Conservation (phyloP, 2,329 filamentous ascomycete species). For the Pseudogymnoascus sp. region DNA sequence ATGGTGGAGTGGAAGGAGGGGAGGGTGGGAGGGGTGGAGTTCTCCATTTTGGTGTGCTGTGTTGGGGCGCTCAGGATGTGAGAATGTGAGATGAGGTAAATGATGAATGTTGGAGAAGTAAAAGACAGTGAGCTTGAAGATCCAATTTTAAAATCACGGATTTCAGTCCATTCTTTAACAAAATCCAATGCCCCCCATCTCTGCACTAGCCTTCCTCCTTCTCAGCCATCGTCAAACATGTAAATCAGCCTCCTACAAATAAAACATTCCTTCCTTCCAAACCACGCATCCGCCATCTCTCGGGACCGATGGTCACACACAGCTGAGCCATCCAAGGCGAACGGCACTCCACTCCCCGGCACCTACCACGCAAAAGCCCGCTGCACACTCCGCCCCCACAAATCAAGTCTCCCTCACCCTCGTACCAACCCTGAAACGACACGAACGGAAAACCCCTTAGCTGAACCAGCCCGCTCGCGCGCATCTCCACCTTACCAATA, state of each 20-base stretch:
- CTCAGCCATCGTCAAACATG: not conserved
- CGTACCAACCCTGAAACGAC: not conserved
- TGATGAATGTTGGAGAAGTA: not conserved
- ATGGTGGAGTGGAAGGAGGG: not conserved
- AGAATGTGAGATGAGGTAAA: not conserved
- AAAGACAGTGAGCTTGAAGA: not conserved
- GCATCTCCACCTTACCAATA: not conserved
- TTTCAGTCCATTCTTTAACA: not conserved
- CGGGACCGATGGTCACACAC: not conserved
- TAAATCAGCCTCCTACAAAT: not conserved
- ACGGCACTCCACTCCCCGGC: not conserved
- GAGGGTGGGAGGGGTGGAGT: not conserved
- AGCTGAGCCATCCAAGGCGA: not conserved
- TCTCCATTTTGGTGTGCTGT: not conserved
- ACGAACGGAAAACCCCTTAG: not conserved
- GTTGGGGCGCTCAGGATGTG: not conserved
- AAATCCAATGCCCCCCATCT: not conserved
- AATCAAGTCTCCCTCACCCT: not conserved
- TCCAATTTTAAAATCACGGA: not conserved
- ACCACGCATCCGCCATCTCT: not conserved
- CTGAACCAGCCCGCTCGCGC: not conserved
- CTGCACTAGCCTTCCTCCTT: not conserved
- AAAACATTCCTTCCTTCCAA: not conserved
- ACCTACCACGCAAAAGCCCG: not conserved
- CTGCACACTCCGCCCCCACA: not conserved